These are phyloP conservation scores for Calonectria hongkongensis DNA, from an alignment of 2,329 filamentous ascomycete genomes.

Conservation along the genomic window DNA sequence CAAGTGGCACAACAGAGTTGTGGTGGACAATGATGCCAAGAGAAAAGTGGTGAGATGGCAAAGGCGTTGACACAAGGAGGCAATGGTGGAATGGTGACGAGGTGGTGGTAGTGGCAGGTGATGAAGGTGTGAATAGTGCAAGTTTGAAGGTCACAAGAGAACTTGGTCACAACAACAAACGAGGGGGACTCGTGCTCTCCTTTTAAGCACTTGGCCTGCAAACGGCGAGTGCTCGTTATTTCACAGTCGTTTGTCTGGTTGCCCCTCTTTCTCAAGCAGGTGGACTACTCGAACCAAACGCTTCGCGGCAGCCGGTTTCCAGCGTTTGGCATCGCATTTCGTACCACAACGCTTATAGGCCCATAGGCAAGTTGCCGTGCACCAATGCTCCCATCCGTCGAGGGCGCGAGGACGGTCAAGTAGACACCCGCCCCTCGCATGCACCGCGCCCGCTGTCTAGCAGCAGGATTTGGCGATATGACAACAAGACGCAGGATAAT, in stretches of 20 bases:
- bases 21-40: background rate
- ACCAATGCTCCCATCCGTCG: conserved; percentile 8
- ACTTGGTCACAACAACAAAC: conserved; percentile 16
- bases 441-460: background rate
- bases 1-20: conserved; percentile 1
- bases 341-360: background rate
- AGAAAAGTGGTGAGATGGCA: background rate
- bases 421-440: background rate
- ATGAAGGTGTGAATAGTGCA: background rate
- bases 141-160: background rate
- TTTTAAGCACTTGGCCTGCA: conserved; percentile 5
- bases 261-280: background rate
- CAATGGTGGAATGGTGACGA: background rate
- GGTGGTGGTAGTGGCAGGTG: background rate
- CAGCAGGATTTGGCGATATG: background rate
- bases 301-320: background rate
- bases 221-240: conserved; percentile 12
- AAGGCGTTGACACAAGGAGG: background rate
- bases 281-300: background rate
- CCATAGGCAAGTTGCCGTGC: background rate
- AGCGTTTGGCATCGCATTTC: conserved; percentile 8
- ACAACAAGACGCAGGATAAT: conserved; percentile 13
- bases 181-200: conserved; percentile 13
- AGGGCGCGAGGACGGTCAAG: background rate
- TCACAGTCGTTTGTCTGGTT: conserved; percentile 12